These are phyloP conservation scores for Cicer bijugum DNA, from an alignment of 306 rosid genomes.

Conservation along the genomic window DNA sequence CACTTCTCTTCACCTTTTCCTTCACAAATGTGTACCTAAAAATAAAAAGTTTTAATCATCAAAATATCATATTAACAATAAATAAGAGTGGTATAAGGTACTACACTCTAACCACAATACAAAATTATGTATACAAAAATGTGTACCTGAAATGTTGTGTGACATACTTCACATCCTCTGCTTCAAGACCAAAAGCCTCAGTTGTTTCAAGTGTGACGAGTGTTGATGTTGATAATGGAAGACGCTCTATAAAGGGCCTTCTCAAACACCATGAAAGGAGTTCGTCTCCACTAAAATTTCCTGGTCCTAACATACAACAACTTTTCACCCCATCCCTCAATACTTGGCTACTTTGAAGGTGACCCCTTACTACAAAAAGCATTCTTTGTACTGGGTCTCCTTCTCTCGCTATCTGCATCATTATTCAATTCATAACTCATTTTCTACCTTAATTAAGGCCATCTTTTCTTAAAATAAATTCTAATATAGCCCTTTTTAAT, in stretches of 20 bases:
- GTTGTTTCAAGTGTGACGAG: constrained; percentile 75
- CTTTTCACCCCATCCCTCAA: constrained; percentile 80
- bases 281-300: constrained; percentile 88
- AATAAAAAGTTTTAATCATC: no score
- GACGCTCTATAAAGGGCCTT: constrained; percentile 78
- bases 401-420: constrained; percentile 72
- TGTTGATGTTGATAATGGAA: constrained; percentile 78
- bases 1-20: constrained; percentile 86
- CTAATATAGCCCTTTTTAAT: no score
- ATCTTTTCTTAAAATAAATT: no score
- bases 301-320: constrained; percentile 88
- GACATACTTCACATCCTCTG: constrained; percentile 79
- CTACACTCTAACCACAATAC: no score
- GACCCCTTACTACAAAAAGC: constrained; percentile 88
- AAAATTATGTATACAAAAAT: no score
- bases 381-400: constrained; percentile 95
- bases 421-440: background rate
- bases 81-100: no score
- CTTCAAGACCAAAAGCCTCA: constrained; percentile 86
- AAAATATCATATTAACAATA: no score
- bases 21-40: constrained; percentile 77
- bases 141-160: constrained; percentile 82
- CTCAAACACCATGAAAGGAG: constrained; percentile 91
- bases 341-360: constrained; percentile 85
- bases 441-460: no score